phyloP scores from a whole-genome alignment of 495 filamentous ascomycete species.

The Hypoxylon subgilvum region DNA sequence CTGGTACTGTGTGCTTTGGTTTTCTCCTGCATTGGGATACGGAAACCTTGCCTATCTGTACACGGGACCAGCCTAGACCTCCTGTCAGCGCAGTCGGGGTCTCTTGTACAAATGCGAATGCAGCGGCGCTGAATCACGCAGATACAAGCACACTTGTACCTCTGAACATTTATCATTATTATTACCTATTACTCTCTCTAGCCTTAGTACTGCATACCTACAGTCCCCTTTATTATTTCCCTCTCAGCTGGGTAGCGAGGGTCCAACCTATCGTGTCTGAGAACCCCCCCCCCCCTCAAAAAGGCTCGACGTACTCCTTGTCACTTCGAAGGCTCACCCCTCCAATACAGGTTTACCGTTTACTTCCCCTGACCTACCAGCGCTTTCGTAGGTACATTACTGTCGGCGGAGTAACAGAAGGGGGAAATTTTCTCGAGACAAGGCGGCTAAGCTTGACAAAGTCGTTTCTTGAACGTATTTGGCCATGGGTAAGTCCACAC shows the following conservation, averaged over 20 bases:
- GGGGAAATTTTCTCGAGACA: conserved; percentile 42
- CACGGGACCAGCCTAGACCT: conserved; percentile 25
- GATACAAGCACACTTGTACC: conserved; percentile 36
- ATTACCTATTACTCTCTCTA: conserved; percentile 15
- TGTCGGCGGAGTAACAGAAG: conserved; percentile 30
- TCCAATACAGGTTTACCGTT: conserved; percentile 38
- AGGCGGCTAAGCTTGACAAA: conserved; percentile 52
- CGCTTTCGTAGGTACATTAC: conserved; percentile 30
- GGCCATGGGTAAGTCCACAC: conserved; percentile 56
- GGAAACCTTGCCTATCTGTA: conserved; percentile 26
- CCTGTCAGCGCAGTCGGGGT: conserved; percentile 22
- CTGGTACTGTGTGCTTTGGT: not conserved
- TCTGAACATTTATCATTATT: not conserved
- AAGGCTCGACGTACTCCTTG: conserved; percentile 35
- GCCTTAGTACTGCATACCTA: conserved; percentile 26
- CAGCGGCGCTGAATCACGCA: conserved; percentile 36
- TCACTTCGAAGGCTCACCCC: conserved; percentile 37
- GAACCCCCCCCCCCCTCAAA: conserved; percentile 27
- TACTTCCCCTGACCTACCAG: conserved; percentile 22
- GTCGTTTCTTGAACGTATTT: conserved; percentile 40
- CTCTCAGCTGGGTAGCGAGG: conserved; percentile 35
- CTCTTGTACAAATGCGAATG: conserved; percentile 34
- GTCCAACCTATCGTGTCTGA: conserved; percentile 19
- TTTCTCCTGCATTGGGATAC: not conserved
- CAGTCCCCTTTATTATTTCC: conserved; percentile 26